Base-by-base conservation (phyloP, 192 early-diverging fungal genomes). In the Podila minutissima region DNA sequence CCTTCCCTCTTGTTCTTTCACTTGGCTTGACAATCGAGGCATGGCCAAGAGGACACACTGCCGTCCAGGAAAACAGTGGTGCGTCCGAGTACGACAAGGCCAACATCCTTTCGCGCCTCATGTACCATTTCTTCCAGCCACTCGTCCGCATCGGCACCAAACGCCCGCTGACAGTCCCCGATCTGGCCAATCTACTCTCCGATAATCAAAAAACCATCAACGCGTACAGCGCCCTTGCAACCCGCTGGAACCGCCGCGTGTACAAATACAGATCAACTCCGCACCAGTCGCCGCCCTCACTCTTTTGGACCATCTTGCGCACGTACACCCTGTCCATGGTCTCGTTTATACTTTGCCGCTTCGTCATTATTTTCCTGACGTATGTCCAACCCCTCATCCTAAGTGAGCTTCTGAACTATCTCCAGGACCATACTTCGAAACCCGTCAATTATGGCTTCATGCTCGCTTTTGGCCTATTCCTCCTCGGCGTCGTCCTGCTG, bases 381-480 rank as follows among this genome's bases (percentile, higher is more conserved):
- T 78, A 72, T 15, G 57, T 41, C 0, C 59, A 67, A 0, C 75
- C 75, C 22, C 10, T 71, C 8, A 19, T 78, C 2, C 60, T 78
- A 19, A 78, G 58, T n/a, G 35, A 28, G 4, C 13, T 78, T 19
- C 29, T 78, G 29, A 50, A 13, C 49, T 78, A 72, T 37, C 31
- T 78, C 0, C 59, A 78, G 22, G 65, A 72, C 13, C 48, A 69
- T 28, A 48, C 55, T 9, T 60, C 41, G 8, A 74, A 84, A 12
- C 86, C 85, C 13, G 24, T 38, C 37, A 86, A 85, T 67, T 87
- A 87, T 31, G 88, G 88, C 1, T 82, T 87, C 48, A 64, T 65
- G 12, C 48, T 89, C 10, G 87, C 77, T 5, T 5, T 71, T 3
- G 72, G 82, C 26, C 85, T 89, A 67, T 85, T 86, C 59, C 4